Conservation (phyloP, 1,284 basidiomycete genomes). For the Afroboletus lepidellus region DNA sequence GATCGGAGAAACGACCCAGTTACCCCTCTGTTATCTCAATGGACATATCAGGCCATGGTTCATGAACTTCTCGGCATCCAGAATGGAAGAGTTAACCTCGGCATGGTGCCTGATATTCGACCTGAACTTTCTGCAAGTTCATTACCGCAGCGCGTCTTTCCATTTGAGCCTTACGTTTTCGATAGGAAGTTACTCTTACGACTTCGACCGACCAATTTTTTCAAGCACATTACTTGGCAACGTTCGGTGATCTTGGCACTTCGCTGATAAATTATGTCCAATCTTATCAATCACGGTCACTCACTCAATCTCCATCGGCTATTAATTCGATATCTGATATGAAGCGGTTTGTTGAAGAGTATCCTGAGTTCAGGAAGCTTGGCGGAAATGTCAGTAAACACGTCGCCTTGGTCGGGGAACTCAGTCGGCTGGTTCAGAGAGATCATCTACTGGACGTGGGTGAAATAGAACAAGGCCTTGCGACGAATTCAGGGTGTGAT, state of each 20-base stretch:
- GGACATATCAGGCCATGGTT: constrained; percentile 99
- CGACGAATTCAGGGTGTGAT: constrained; percentile 89
- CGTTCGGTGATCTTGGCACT: constrained; percentile 96
- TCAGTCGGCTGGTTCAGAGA: constrained; percentile 85
- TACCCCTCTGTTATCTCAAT: constrained; percentile 95
- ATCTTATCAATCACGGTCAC: constrained; percentile 87
- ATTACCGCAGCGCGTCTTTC: constrained; percentile 8
- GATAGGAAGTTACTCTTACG: constrained; percentile 91
- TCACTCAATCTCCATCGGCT: constrained; percentile 72
- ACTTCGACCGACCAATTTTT: constrained; percentile 94
- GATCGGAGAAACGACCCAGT: constrained; percentile 98
- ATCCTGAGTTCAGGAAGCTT: constrained; percentile 94
- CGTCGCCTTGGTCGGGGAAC: constrained; percentile 93
- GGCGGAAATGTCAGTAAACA: constrained; percentile 99
- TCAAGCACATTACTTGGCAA: constrained; percentile 86
- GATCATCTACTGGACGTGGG: constrained; percentile 87
- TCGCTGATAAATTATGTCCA: constrained; percentile 93
- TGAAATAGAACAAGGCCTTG: constrained; percentile 95
- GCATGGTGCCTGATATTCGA: constrained; percentile 81
- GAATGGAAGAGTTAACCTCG: constrained; percentile 89
- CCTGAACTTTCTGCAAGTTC: constrained; percentile 78
- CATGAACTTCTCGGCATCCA: constrained; percentile 94
- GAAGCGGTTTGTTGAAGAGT: constrained; percentile 98
- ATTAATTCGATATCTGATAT: constrained; percentile 98
- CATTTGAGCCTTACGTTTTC: constrained; percentile 10